A percentile compares a stretch with the other conserved stretches of the same genome.
Conservation (phyloP, 495 filamentous ascomycete genomes). For the Xylaria venustula region DNA sequence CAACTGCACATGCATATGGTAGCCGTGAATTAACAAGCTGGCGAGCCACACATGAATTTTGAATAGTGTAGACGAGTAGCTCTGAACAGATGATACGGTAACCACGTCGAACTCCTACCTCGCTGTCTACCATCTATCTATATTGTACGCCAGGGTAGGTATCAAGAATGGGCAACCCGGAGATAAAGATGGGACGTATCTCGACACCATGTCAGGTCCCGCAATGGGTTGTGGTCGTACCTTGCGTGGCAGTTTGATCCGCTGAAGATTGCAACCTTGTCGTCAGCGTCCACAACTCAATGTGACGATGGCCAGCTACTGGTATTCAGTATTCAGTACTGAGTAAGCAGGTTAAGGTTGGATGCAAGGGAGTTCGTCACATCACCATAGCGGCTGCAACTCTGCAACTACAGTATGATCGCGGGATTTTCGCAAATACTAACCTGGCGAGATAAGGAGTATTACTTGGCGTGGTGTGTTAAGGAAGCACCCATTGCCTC, state of each 20-base stretch:
- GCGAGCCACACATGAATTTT: not conserved
- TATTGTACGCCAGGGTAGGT: not conserved
- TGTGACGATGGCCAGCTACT: not conserved
- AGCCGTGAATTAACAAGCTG: not conserved
- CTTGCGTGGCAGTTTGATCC: not conserved
- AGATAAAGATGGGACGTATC: constrained; percentile 1
- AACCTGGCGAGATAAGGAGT: too few relatives aligned
- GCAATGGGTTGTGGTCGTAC: not conserved
- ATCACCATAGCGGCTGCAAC: constrained; percentile 1
- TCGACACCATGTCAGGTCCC: not conserved
- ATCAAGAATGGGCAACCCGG: not conserved
- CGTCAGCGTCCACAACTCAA: not conserved
- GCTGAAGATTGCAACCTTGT: constrained; percentile 8
- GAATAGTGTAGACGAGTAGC: too few relatives aligned
- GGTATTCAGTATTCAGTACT: too few relatives aligned
- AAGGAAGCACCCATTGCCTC: too few relatives aligned
- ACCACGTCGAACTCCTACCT: not conserved
- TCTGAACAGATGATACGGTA: too few relatives aligned
- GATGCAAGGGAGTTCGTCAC: constrained; percentile 3
- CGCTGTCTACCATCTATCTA: too few relatives aligned
- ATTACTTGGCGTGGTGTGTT: too few relatives aligned
- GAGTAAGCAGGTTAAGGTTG: too few relatives aligned
- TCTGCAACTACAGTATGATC: not conserved
- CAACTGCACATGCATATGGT: not conserved
- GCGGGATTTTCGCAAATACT: not conserved